phyloP scores from a whole-genome alignment of 2,329 filamentous ascomycete species.

The Sordariomycetes sp. region DNA sequence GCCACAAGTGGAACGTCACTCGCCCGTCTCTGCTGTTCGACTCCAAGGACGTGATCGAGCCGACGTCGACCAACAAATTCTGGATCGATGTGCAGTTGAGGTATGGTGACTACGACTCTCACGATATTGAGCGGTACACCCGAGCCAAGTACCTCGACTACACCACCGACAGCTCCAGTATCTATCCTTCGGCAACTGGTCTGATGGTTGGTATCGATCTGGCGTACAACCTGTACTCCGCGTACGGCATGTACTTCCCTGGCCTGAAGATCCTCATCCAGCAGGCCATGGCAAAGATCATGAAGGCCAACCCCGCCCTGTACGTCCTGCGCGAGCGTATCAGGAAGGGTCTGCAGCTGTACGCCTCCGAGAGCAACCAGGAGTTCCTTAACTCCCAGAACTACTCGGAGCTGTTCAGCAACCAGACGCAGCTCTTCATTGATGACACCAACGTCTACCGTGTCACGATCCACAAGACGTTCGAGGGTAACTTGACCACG shows the following conservation, averaged over 20 bases:
- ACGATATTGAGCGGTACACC: slow-evolving; percentile 96
- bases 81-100: slow-evolving; percentile 95
- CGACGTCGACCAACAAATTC: slow-evolving; percentile 96
- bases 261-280: slow-evolving; percentile 90
- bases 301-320: slow-evolving; percentile 96
- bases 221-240: slow-evolving; percentile 96
- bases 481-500: slow-evolving; percentile 96
- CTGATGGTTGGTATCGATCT: slow-evolving; percentile 97
- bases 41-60: slow-evolving; percentile 88
- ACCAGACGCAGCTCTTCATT: slow-evolving; percentile 97
- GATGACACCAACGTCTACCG: slow-evolving; percentile 99
- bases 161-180: slow-evolving; percentile 96
- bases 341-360: slow-evolving; percentile 92
- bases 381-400: slow-evolving; percentile 99
- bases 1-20: slow-evolving; percentile 98
- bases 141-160: slow-evolving; percentile 98
- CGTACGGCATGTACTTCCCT: slow-evolving; percentile 97
- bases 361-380: slow-evolving; percentile 96
- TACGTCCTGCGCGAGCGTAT: slow-evolving; percentile 97
- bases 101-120: slow-evolving; percentile 97
- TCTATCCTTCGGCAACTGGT: slow-evolving; percentile 93
- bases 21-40: slow-evolving; percentile 87
- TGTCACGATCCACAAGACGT: slow-evolving; percentile 99
- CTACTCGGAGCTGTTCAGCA: slow-evolving; percentile 97
- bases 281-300: slow-evolving; percentile 98